Evolutionary conservation across 2,329 filamentous ascomycete species (phyloP).

Genomic region (Cladosporium sp.): DNA sequence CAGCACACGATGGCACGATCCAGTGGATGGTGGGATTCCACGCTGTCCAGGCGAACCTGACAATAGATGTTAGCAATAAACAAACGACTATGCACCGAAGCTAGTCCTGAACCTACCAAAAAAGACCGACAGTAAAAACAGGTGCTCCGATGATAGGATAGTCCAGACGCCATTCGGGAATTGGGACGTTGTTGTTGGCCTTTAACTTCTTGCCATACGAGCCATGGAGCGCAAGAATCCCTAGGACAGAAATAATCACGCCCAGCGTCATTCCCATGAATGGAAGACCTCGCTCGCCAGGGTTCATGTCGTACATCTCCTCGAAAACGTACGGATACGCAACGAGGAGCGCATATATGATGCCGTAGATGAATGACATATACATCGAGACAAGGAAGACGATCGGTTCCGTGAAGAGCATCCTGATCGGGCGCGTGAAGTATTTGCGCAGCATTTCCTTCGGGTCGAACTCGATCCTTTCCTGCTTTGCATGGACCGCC

Average conservation of each 20-base stretch:
- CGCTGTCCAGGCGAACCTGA: constrained; percentile 17
- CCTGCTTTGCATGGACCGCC: constrained; percentile 11
- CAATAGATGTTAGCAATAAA: not conserved
- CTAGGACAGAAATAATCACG: constrained; percentile 49
- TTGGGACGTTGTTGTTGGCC: constrained; percentile 11
- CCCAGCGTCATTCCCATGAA: constrained; percentile 62
- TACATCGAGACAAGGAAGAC: constrained; percentile 59
- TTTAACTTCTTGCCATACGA: constrained; percentile 4
- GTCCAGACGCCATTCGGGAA: constrained; percentile 22
- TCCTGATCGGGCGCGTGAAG: constrained; percentile 52
- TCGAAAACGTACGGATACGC: constrained; percentile 55
- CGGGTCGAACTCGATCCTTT: constrained; percentile 14
- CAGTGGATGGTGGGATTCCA: constrained; percentile 17
- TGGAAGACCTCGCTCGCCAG: constrained; percentile 54
- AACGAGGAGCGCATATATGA: constrained; percentile 41
- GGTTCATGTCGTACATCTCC: constrained; percentile 50
- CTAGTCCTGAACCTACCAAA: constrained; percentile 23
- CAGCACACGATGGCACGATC: constrained; percentile 17
- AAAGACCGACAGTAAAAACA: constrained; percentile 31
- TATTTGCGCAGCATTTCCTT: constrained; percentile 41
- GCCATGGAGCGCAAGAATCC: constrained; percentile 1
- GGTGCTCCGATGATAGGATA: constrained; percentile 21
- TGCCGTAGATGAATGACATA: constrained; percentile 52
- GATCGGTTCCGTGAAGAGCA: constrained; percentile 64
- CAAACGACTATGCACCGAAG: not conserved